Evolutionary conservation across 2,329 filamentous ascomycete genomes (phyloP).

Genomic region (Paecilomyces niveus): DNA sequence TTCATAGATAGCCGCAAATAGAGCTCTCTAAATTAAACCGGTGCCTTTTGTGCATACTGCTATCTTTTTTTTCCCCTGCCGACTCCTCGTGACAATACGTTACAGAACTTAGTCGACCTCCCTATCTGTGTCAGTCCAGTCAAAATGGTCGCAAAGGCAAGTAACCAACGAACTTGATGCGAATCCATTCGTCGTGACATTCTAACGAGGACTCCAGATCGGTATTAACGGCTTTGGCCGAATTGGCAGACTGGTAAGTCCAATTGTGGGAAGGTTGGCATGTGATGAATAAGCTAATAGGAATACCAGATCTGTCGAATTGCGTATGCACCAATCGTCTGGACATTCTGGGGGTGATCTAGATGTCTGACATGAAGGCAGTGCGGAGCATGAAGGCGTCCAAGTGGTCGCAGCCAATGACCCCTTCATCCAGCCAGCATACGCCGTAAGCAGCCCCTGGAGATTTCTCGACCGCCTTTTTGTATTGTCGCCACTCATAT

Average conservation of each 20-base stretch:
- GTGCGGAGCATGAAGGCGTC: slow-evolving; percentile 73
- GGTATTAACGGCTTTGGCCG: slow-evolving; percentile 96
- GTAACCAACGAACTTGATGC: neutral
- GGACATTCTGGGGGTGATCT: slow-evolving; percentile 6
- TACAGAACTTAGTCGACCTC: neutral
- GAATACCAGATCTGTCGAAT: neutral
- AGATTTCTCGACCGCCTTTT: neutral
- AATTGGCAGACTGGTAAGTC: slow-evolving; percentile 71
- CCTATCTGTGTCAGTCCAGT: neutral
- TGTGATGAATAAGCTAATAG: neutral
- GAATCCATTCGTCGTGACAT: slow-evolving; percentile 30
- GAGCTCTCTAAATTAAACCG: neutral
- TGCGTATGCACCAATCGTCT: neutral
- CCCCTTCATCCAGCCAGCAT: slow-evolving; percentile 87
- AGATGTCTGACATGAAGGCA: slow-evolving; percentile 17
- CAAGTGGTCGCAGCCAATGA: slow-evolving; percentile 89
- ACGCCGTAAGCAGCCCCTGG: slow-evolving; percentile 56
- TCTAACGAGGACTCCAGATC: slow-evolving; percentile 56
- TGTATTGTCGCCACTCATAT: neutral
- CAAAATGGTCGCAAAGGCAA: neutral
- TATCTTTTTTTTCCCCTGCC: neutral
- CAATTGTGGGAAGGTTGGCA: neutral
- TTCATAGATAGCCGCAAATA: neutral
- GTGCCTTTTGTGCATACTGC: neutral
- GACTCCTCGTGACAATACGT: neutral